Base-by-base conservation (phyloP, 2,329 filamentous ascomycete genomes). In the Teratosphaeria pseudoeucalypti region DNA sequence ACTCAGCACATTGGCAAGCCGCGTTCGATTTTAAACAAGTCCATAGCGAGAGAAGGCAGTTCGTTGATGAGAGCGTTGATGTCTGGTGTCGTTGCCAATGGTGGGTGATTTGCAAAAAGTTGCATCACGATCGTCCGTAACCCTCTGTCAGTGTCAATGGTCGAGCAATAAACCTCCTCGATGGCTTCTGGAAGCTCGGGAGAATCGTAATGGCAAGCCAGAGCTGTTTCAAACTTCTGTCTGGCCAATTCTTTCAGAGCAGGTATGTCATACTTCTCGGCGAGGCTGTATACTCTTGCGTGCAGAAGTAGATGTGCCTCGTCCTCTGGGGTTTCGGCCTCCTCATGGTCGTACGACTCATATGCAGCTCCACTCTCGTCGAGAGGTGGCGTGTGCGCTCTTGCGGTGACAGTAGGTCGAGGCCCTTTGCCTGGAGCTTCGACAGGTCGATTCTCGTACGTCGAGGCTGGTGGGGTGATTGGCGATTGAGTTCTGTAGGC, bases 201-300 rank as follows among this genome's bases (percentile, higher is more conserved):
- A 58, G 74, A 76, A 59, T 72, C 70, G 64, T 75, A 73, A 63
- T 78, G 76, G 63, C 72, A 71, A 23, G 75, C 72, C 57, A 78
- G 68, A 54, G 78, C 74, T 60, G 74, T 70, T 49, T 77, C 73
- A 64, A 79, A 80, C 64, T 80, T 80, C 55, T 67, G 71, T 59
- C 70, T 71, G 43, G 78, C 74, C 32, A 80, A 71, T 9, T 70
- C 65, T 67, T 80, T 80, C 49, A 80, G 69, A 34, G 75, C 74
- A 29, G 73, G 68, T 56, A 80, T 78, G 62, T 76, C 77, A 66
- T 79, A 80, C 71, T 80, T 80, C 66, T 80, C 78, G 10, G 77
- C 78, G 27, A 80, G 73, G 37, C 77, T 77, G 65, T 80, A 80
- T 47, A 80, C 75, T 57, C 75, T 75, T 14, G 77, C 74, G 64